Evolutionary conservation across 2,329 filamentous ascomycete species (phyloP), one percentile per base, ranked within the genome.

Genomic region (Raffaelea albimanens): DNA sequence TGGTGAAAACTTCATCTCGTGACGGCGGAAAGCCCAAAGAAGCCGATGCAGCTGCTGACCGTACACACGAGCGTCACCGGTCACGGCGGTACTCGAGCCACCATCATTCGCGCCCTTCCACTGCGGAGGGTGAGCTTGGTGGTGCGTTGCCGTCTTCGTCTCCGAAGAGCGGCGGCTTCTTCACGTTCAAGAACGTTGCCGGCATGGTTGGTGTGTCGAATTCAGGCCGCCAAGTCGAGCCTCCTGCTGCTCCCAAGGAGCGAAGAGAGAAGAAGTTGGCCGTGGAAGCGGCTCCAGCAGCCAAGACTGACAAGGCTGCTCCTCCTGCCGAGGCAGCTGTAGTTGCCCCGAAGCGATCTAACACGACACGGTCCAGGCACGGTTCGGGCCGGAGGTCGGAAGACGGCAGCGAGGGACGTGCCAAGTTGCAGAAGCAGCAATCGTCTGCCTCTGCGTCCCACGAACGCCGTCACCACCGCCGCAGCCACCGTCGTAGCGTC

Each of bases 1-100:
- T n/a, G n/a, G n/a, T n/a, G n/a, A n/a, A n/a, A n/a, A 46, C 43
- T 5, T 34, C 38, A 3, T 41, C 49, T 29, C 47, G 52, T 11
- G 55, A 53, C 45, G 55, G 43, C 44, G 52, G 51, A 48, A 57
- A 50, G 42, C 52, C 50, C 50, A 40, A 51, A 47, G 49, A 58
- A 50, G 45, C 40, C 18, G 34, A 54, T 38, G 50, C 50, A 5
- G n/a, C n/a, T n/a, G n/a, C n/a, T n/a, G 55, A 58, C n/a, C 52
- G 54, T 11, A 48, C 51, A 22, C 53, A 54, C 22, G 54, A 57
- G 23, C 55, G 53, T 11, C 50, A 47, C 48, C 51, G 53, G 43
- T 61, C 58, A 19, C 55, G 58, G 23, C 55, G 55, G 51, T 47
- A 48, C 29, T 47, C 42, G 8, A 23, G 46, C 38, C 47, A 50